A percentile compares a stretch with the other conserved stretches of the same genome.
These are phyloP conservation scores for Rhodamnia rubescens DNA, from an alignment of 345 rosid species.

Conservation along the genomic window DNA sequence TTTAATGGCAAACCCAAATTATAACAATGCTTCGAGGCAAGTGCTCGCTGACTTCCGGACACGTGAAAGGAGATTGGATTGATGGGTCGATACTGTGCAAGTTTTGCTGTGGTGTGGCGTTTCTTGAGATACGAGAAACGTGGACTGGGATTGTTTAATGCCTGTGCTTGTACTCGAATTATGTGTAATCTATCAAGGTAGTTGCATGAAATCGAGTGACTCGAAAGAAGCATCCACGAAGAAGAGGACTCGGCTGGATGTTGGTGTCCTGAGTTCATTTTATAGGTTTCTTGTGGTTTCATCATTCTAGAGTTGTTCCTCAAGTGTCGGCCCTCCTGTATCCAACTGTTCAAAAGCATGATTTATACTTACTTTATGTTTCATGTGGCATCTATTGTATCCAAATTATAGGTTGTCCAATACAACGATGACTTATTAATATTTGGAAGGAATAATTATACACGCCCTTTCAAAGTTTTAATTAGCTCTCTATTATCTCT, in stretches of 20 bases:
- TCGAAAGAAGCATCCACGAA: background rate
- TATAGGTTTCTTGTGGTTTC: background rate
- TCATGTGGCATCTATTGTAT: fast-evolving
- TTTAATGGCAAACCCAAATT: background rate
- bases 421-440: background rate
- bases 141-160: background rate
- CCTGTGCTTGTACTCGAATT: background rate
- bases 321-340: background rate
- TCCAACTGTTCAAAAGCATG: background rate
- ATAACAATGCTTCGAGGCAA: background rate
- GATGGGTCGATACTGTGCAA: background rate
- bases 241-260: background rate
- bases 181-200: background rate
- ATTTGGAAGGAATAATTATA: background rate
- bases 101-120: too few relatives aligned
- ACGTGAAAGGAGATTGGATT: background rate
- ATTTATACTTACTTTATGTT: background rate
- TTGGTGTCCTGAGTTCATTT: background rate
- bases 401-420: background rate
- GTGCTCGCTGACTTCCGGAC: background rate
- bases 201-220: background rate
- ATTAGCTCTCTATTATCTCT: background rate
- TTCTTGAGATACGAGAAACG: background rate
- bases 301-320: background rate
- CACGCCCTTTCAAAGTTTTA: background rate